Evolutionary conservation across 305 asterid genomes (phyloP).

Genomic region (Rubia occidens): DNA sequence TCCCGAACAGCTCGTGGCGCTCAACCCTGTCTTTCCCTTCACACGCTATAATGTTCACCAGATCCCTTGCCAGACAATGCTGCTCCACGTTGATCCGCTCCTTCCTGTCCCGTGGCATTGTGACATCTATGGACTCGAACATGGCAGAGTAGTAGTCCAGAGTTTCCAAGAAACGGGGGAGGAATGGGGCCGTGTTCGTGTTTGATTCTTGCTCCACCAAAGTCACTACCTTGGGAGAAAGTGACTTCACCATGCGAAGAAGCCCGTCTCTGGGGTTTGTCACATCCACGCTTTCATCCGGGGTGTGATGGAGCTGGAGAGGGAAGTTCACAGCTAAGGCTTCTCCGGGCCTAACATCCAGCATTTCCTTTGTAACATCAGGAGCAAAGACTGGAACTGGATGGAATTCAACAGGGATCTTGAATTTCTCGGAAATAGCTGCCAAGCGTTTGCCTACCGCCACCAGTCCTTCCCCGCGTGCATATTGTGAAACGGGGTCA

Average conservation of each 20-base stretch:
- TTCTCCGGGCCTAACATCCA: slow-evolving; percentile 55
- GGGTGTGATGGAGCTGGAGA: slow-evolving; percentile 67
- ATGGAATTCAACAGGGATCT: slow-evolving; percentile 57
- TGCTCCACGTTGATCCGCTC: slow-evolving; percentile 71
- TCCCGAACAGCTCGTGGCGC: slow-evolving; percentile 70
- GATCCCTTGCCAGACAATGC: slow-evolving; percentile 70
- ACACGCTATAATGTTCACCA: slow-evolving; percentile 76
- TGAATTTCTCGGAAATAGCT: slow-evolving; percentile 47
- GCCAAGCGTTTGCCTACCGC: slow-evolving; percentile 41
- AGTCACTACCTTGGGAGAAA: slow-evolving; percentile 58
- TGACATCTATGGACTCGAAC: slow-evolving; percentile 68
- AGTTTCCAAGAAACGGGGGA: slow-evolving; percentile 51
- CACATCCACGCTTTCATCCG: slow-evolving; percentile 75
- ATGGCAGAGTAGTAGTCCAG: slow-evolving; percentile 64
- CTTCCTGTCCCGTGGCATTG: slow-evolving; percentile 50
- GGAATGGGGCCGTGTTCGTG: slow-evolving; percentile 65
- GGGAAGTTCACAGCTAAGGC: slow-evolving; percentile 71
- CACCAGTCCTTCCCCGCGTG: slow-evolving; percentile 60
- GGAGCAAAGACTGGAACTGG: slow-evolving; percentile 54
- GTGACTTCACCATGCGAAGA: slow-evolving; percentile 52
- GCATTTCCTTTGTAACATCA: slow-evolving; percentile 47
- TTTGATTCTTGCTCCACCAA: slow-evolving; percentile 81
- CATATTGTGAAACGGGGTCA: slow-evolving; percentile 58
- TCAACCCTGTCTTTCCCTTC: slow-evolving; percentile 78
- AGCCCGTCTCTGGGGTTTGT: slow-evolving; percentile 65